These are phyloP conservation scores for Pyronema omphalodes DNA, from an alignment of 495 filamentous ascomycete species.

Conservation along the genomic window DNA sequence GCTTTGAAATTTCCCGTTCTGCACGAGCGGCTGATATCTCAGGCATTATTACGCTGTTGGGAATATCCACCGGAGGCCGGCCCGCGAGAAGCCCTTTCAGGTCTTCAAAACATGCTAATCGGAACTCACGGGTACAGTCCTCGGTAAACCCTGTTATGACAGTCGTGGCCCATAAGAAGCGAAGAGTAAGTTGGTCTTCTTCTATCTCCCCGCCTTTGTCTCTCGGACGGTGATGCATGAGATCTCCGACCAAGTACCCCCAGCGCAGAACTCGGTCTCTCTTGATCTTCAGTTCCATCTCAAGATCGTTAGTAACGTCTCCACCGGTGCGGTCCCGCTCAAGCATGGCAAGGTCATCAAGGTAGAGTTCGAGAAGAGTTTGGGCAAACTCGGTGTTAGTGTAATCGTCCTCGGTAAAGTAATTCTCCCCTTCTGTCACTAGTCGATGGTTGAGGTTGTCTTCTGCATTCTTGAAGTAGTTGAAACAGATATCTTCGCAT, in stretches of 20 bases:
- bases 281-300: conserved; percentile 39
- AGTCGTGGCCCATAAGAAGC: conserved; percentile 71
- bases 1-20: conserved; percentile 72
- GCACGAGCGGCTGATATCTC: conserved; percentile 65
- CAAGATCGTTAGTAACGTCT: conserved; percentile 32
- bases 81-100: conserved; percentile 34
- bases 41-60: conserved; percentile 76
- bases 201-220: conserved; percentile 16
- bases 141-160: conserved; percentile 53
- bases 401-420: conserved; percentile 18
- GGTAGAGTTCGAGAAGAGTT: conserved; percentile 69
- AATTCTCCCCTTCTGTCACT: not conserved
- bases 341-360: conserved; percentile 31
- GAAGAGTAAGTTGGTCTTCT: conserved; percentile 34
- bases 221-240: conserved; percentile 29
- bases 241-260: conserved; percentile 48
- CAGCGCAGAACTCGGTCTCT: conserved; percentile 57
- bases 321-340: conserved; percentile 10
- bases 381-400: conserved; percentile 40
- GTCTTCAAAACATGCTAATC: conserved; percentile 63
- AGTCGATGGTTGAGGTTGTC: conserved; percentile 5
- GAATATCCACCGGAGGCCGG: conserved; percentile 39
- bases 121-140: conserved; percentile 51
- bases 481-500: conserved; percentile 18
- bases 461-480: conserved; percentile 13